phyloP scores from a whole-genome alignment of 2,329 filamentous ascomycete species.

The Venturia effusa region DNA sequence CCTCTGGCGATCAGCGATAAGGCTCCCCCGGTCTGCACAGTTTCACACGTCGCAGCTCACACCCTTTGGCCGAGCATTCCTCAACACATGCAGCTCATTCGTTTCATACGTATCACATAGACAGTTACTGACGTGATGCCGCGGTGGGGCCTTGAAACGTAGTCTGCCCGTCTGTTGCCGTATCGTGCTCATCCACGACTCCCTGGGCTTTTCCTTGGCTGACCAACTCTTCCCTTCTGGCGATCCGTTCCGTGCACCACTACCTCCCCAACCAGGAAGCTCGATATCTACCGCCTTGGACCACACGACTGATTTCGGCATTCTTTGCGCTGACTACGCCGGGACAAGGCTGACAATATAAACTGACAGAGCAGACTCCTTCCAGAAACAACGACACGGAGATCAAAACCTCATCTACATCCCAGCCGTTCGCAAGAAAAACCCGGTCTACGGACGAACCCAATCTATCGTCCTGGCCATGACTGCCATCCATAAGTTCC shows the following conservation, averaged over 20 bases:
- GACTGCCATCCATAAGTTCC: background rate
- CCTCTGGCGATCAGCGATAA: background rate
- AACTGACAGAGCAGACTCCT: background rate
- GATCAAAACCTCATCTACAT: constrained; percentile 1
- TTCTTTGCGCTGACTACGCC: background rate
- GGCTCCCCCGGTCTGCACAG: background rate
- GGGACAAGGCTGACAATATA: background rate
- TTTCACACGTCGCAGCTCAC: background rate
- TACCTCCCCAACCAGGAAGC: background rate
- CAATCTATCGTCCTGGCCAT: background rate
- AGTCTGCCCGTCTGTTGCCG: background rate
- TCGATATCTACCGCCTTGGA: background rate
- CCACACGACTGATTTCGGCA: background rate
- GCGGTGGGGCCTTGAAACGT: background rate
- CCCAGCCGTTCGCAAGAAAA: background rate
- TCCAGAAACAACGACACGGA: too few relatives aligned
- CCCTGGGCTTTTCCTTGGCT: background rate
- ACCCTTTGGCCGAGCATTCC: background rate
- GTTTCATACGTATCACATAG: constrained; percentile 6
- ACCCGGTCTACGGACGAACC: background rate
- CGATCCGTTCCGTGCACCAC: background rate
- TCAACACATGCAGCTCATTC: background rate
- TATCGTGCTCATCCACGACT: background rate
- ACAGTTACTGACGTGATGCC: background rate
- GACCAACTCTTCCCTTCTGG: background rate